Conservation (phyloP, 768 basidiomycete species). For the Phanerodontia chrysosporium region DNA sequence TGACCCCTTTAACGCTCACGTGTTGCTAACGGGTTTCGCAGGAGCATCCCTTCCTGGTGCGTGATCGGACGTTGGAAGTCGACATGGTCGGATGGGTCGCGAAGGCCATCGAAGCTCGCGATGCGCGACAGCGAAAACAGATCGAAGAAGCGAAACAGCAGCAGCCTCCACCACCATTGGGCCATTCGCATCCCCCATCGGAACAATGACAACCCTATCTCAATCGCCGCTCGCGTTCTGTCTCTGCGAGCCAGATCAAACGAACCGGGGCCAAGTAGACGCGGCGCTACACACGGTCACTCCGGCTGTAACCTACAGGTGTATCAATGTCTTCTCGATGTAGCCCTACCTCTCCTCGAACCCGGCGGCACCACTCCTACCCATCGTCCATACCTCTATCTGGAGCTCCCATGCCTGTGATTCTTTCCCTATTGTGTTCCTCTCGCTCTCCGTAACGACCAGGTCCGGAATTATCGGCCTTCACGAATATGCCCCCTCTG, state of each 20-base stretch:
- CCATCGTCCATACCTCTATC: not conserved
- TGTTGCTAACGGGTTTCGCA: constrained; percentile 20
- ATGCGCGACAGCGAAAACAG: constrained; percentile 18
- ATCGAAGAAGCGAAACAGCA: constrained; percentile 13
- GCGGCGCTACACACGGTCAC: not conserved
- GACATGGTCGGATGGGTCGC: constrained; percentile 87
- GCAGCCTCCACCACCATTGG: not conserved
- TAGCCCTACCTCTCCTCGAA: constrained; percentile 1
- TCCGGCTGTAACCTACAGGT: not conserved
- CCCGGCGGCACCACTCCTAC: not conserved
- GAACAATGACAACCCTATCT: not conserved
- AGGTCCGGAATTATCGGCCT: too few relatives aligned
- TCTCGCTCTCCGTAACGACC: not conserved
- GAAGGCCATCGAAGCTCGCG: constrained; percentile 35
- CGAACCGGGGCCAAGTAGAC: not conserved
- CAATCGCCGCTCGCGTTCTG: not conserved
- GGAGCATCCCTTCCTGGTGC: constrained; percentile 77
- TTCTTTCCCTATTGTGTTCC: not conserved
- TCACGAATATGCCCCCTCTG: too few relatives aligned
- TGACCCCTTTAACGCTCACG: not conserved
- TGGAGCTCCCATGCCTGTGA: not conserved
- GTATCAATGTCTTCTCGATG: constrained; percentile 5
- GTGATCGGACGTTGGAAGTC: constrained; percentile 56
- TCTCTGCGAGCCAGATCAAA: not conserved
- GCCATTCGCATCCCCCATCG: not conserved